A percentile compares a stretch with the other conserved stretches of the same genome.
Evolutionary conservation across 495 filamentous ascomycete genomes (phyloP).

Genomic region (Rhypophila decipiens): DNA sequence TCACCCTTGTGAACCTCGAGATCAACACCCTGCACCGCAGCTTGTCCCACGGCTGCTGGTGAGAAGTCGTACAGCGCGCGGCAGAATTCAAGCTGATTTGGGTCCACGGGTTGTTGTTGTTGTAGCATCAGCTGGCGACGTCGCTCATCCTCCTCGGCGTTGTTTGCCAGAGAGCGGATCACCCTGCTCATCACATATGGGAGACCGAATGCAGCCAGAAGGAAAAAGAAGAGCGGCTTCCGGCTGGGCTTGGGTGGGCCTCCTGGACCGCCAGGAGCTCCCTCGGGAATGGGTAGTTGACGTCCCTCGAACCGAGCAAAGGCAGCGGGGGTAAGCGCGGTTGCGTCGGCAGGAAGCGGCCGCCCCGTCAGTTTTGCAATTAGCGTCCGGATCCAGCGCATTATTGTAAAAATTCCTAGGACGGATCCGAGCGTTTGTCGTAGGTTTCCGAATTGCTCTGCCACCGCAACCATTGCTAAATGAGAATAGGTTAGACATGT

Average conservation of each 20-base stretch:
- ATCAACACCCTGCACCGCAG: conserved; percentile 67
- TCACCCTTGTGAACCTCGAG: conserved; percentile 92
- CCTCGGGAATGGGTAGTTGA: conserved; percentile 21
- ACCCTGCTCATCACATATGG: conserved; percentile 95
- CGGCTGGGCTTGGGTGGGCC: conserved; percentile 67
- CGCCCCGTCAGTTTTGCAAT: conserved; percentile 93
- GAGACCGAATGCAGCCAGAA: conserved; percentile 87
- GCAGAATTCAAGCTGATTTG: conserved; percentile 89
- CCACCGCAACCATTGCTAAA: conserved; percentile 95
- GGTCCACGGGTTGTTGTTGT: conserved; percentile 57
- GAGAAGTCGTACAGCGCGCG: conserved; percentile 90
- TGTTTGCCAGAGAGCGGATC: conserved; percentile 74
- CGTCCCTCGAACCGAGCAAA: conserved; percentile 85
- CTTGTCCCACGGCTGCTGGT: conserved; percentile 54
- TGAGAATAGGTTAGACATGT: background rate
- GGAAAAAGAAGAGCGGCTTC: conserved; percentile 94
- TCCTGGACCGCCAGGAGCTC: conserved; percentile 42
- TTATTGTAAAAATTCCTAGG: conserved; percentile 88
- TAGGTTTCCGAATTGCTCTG: conserved; percentile 91
- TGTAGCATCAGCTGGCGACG: conserved; percentile 46
- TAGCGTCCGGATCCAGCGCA: conserved; percentile 87
- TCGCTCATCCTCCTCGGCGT: conserved; percentile 73
- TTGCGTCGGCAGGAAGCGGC: conserved; percentile 79
- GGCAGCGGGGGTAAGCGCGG: conserved; percentile 76
- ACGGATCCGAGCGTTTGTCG: conserved; percentile 92